Percentiles rank a stretch among this genome's conserved stretches.
These are phyloP conservation scores for Protomyces pachydermus DNA, from an alignment of 1,139 yeast species.

Conservation along the genomic window DNA sequence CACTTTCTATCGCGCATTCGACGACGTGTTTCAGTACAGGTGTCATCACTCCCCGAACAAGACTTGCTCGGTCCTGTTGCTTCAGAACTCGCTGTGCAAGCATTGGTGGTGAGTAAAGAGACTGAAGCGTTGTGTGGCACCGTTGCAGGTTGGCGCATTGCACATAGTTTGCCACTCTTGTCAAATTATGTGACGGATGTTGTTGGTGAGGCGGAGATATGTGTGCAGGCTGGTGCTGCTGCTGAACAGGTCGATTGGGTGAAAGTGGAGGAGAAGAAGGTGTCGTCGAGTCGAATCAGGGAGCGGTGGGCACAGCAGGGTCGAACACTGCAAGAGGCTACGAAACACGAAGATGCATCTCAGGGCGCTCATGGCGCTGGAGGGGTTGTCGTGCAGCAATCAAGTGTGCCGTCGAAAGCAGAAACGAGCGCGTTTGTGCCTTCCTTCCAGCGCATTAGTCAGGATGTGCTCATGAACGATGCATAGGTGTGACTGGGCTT, in stretches of 20 bases:
- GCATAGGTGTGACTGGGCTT: background rate
- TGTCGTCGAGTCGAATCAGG: background rate
- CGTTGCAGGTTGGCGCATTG: slow-evolving; percentile 60
- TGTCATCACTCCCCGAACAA: background rate
- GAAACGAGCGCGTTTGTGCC: background rate
- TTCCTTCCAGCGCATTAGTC: background rate
- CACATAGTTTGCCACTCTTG: slow-evolving; percentile 53
- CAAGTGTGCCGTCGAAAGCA: too few species aligned
- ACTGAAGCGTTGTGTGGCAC: slow-evolving; percentile 67
- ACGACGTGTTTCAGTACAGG: background rate
- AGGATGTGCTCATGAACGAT: background rate
- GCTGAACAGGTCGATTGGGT: background rate
- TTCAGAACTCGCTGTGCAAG: slow-evolving; percentile 64
- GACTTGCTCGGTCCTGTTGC: slow-evolving; percentile 75
- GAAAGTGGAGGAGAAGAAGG: background rate
- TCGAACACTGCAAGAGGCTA: background rate
- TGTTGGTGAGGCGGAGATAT: slow-evolving; percentile 45
- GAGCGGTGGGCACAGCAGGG: background rate
- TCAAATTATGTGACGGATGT: slow-evolving; percentile 61
- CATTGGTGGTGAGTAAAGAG: slow-evolving; percentile 75
- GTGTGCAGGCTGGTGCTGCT: background rate
- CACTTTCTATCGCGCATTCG: background rate
- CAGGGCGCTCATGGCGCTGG: background rate
- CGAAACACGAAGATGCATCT: background rate
- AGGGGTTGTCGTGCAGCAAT: background rate